Base-by-base conservation (phyloP, 768 basidiomycete species). In the Phanerochaete sordida region DNA sequence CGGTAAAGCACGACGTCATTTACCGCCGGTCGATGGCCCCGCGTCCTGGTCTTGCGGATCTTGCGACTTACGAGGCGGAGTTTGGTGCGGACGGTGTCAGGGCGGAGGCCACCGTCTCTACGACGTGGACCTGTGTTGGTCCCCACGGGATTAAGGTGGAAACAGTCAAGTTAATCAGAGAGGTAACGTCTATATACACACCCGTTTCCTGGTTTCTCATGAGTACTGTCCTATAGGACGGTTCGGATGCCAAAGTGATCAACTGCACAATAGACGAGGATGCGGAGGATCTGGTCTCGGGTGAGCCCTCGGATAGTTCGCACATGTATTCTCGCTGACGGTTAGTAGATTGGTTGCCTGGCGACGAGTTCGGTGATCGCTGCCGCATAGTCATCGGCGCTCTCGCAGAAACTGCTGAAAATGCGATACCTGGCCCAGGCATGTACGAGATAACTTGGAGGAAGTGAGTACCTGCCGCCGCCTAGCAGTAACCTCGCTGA, bases 371-470 rank as follows among this genome's bases (percentile, higher is more conserved):
- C 62, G 80, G 79, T 44, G 79, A 84, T 33, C 66, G 79, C 23
- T 86, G 83, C 65, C 79, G 81, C 12, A 72, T 90, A 43, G 76
- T 74, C 47, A 68, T 88, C 59, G 69, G 77, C 3, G 64, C 73
- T 27, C 71, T 74, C 24, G 82, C 79, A 31, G 77, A 79, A 73
- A 13, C 70, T 13, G 59, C 61, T 26, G 71, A 70, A 2, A 68
- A 74, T 19, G 61, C 66, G 3, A 73, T 84, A 37, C 68, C 74
- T 8, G 79, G 80, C 16, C 84, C 85, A 0, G 91, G 87, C 2
- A 74, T 75, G 59, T 90, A 88, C 65, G 74, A 79, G 39, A 67
- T 91, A 27, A 74, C 68, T 23, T 93, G 91, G 91, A 76, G 81
- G 74, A 84, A 86, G 90, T 84, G 27, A 15, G 23, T 11, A 51